Conservation (phyloP, 2,329 filamentous ascomycete genomes). For the Fusarium bulbicola region DNA sequence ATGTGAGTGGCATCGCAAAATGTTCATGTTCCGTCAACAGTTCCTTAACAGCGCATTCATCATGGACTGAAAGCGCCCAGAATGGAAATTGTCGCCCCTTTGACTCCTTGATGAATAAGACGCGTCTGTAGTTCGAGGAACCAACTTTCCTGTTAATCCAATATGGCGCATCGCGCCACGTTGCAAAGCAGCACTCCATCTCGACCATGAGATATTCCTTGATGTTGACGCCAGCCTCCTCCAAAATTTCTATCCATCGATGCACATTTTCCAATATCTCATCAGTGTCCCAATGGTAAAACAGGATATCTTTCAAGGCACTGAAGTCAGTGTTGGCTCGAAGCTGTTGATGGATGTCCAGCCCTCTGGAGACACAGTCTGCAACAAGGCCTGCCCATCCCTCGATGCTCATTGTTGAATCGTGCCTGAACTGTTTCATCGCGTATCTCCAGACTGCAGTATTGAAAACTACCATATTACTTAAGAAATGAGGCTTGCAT, state of each 20-base stretch:
- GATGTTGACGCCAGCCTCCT: background rate
- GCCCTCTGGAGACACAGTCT: accelerated
- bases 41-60: background rate
- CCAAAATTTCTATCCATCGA: background rate
- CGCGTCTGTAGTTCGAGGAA: background rate
- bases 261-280: background rate
- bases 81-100: background rate
- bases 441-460: background rate
- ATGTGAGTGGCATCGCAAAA: background rate
- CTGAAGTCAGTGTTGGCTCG: background rate
- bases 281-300: background rate
- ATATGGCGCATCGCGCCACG: background rate
- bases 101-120: background rate
- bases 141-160: background rate
- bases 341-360: background rate
- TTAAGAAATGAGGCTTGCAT: background rate
- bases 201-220: background rate
- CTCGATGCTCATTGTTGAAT: accelerated
- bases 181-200: background rate
- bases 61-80: background rate
- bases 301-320: background rate
- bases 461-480: background rate
- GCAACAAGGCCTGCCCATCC: background rate
- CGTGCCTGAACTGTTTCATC: background rate
- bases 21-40: background rate